Evolutionary conservation across 495 filamentous ascomycete species (phyloP), one percentile per base, ranked within the genome.

Genomic region (Pyrenopolyporus hunteri): DNA sequence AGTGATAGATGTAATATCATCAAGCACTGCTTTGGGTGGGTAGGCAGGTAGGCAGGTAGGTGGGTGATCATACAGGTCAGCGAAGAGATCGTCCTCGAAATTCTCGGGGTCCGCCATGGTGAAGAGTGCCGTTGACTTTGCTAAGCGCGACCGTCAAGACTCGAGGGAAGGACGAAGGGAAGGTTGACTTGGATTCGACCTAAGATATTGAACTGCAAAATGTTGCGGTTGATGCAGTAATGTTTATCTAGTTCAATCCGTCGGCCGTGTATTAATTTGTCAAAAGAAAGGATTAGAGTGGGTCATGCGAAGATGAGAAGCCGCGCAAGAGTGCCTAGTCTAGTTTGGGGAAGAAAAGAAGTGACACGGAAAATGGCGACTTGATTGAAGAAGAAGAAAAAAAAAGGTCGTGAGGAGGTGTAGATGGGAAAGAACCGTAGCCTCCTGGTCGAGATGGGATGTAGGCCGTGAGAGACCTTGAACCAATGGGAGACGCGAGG

Each of bases 41-140:
- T n/a, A n/a, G n/a, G n/a, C n/a, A n/a, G n/a, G n/a, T n/a, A n/a
- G 3, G 20, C 6, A 46, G 16, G 51, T 11, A 36, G 6, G 44
- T 22, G n/a, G n/a, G n/a, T 28, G 37, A 32, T 83, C 92, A 73
- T 82, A 98, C 94, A 98, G 85, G 79, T 98, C 94, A 63, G 92
- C 94, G 73, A 98, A 98, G 69, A 98, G 89, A 83, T 98, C 94
- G 68, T 98, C 95, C 47, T 98, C 95, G 63, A 93, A 87, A 58
- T 93, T 92, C 73, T 95, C 92, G 43, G 85, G 84, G 72, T 96
- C 92, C 19, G 91, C 85, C 92, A 96, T 96, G 53, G 31, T 75
- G 60, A 54, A 57, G 55, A 39, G 20, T 28, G 20, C 26, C 58
- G 32, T 42, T 28, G 16, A 44, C 37, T 5, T 36, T 31, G 43